These are phyloP conservation scores for Candida hispaniensis DNA, from an alignment of 805 yeast species.

Conservation along the genomic window DNA sequence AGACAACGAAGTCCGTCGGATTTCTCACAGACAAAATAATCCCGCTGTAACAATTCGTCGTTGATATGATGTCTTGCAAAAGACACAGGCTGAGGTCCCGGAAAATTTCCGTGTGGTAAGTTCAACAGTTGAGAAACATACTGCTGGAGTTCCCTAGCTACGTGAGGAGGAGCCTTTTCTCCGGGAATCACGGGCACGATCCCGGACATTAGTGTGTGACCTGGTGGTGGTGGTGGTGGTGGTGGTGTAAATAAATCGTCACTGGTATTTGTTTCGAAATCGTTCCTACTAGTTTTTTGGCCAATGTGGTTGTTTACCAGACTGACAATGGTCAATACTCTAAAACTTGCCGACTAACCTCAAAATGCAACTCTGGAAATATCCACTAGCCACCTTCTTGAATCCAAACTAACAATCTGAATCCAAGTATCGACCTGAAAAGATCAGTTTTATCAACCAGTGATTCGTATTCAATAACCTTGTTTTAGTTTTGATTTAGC, in stretches of 20 bases:
- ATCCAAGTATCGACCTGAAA: no score
- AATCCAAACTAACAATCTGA: no score
- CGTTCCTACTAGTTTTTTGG: no score
- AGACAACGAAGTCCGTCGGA: constrained; percentile 87
- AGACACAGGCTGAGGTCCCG: constrained; percentile 94
- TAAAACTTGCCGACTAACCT: no score
- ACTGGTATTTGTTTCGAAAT: not conserved
- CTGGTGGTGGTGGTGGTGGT: constrained; percentile 1
- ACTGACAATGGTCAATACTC: no score
- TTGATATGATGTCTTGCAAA: constrained; percentile 64
- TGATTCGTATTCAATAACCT: no score
- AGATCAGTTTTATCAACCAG: no score
- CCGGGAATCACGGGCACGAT: constrained; percentile 35
- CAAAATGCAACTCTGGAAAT: no score
- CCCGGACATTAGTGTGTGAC: constrained; percentile 9
- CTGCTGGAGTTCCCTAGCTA: constrained; percentile 53
- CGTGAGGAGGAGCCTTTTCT: constrained; percentile 57
- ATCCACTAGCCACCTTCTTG: no score
- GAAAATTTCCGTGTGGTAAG: constrained; percentile 49
- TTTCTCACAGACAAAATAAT: constrained; percentile 92
- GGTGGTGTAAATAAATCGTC: constrained; percentile 2
- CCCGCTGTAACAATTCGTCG: constrained; percentile 52
- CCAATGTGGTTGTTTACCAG: no score
- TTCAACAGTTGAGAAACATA: constrained; percentile 56
- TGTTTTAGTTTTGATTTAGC: no score